Evolutionary conservation across 2,329 filamentous ascomycete genomes (phyloP).

Genomic region (Neopestalotiopsis sp.): DNA sequence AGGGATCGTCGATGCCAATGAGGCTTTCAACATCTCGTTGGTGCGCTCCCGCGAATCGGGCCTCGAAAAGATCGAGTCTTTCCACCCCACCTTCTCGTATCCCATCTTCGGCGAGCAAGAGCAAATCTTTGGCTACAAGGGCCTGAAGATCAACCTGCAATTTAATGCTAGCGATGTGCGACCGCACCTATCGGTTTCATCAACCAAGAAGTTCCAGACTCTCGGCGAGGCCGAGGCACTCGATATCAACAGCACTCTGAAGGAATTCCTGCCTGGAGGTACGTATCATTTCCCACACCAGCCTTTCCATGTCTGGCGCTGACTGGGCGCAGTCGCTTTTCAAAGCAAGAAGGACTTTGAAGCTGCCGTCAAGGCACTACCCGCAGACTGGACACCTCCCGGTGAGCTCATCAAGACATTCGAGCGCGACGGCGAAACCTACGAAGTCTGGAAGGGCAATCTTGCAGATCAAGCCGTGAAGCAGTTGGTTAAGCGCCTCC

Average conservation of each 20-base stretch:
- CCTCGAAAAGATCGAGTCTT: slow-evolving; percentile 67
- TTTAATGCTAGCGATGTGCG: slow-evolving; percentile 75
- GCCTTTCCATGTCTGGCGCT: slow-evolving; percentile 19
- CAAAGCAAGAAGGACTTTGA: slow-evolving; percentile 68
- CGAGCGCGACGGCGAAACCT: slow-evolving; percentile 63
- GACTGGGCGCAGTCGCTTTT: slow-evolving; percentile 64
- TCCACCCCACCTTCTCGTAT: slow-evolving; percentile 89
- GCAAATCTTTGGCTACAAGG: slow-evolving; percentile 87
- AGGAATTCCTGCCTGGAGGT: slow-evolving; percentile 72
- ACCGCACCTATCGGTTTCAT: slow-evolving; percentile 75
- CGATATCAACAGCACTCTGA: slow-evolving; percentile 70
- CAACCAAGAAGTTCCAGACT: slow-evolving; percentile 72
- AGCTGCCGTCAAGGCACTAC: slow-evolving; percentile 54
- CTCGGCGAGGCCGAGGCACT: slow-evolving; percentile 72
- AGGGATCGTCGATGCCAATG: slow-evolving; percentile 38
- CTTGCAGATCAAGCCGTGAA: slow-evolving; percentile 73
- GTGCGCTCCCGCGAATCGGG: slow-evolving; percentile 54
- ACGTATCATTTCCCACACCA: slow-evolving; percentile 33
- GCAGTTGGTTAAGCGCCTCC: slow-evolving; percentile 78
- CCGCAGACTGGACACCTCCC: slow-evolving; percentile 69
- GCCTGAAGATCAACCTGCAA: slow-evolving; percentile 76
- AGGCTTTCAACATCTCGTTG: slow-evolving; percentile 68
- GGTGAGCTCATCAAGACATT: slow-evolving; percentile 74
- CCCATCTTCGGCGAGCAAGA: slow-evolving; percentile 94
- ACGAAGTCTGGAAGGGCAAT: slow-evolving; percentile 84